These are phyloP conservation scores for Amyloporia xantha DNA, from an alignment of 768 basidiomycete species.

Conservation along the genomic window DNA sequence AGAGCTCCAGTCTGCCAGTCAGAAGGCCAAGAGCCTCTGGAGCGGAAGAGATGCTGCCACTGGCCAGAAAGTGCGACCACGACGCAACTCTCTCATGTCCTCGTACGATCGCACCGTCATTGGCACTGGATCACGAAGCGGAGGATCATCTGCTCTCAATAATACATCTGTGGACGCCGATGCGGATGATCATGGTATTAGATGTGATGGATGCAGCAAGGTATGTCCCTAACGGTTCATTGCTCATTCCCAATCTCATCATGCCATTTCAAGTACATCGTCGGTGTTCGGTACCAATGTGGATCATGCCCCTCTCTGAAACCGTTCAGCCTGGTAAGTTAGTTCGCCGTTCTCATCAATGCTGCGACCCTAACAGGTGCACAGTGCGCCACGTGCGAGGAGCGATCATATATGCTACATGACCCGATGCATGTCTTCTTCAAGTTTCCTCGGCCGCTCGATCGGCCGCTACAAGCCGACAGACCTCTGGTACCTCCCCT, in stretches of 20 bases:
- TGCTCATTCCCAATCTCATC: neutral
- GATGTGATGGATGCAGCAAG: constrained; percentile 55
- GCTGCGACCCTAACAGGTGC: neutral
- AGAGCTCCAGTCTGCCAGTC: constrained; percentile 72
- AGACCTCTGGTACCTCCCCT: constrained; percentile 63
- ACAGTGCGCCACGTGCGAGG: constrained; percentile 80
- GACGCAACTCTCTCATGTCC: constrained; percentile 53
- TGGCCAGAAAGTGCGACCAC: constrained; percentile 32
- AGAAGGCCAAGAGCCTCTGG: constrained; percentile 71
- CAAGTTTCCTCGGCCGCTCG: constrained; percentile 77
- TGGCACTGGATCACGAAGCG: constrained; percentile 31
- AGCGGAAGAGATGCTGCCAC: constrained; percentile 63
- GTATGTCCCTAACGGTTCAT: constrained; percentile 30
- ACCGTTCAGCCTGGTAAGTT: constrained; percentile 66
- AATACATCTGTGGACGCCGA: constrained; percentile 6
- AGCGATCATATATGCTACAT: constrained; percentile 69
- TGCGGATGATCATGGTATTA: constrained; percentile 47
- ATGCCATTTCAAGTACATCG: constrained; percentile 45
- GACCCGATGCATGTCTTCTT: constrained; percentile 85
- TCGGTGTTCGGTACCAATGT: constrained; percentile 83
- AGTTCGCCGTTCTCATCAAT: neutral
- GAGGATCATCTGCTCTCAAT: constrained; percentile 1
- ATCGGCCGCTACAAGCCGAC: constrained; percentile 47
- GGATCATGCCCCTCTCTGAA: constrained; percentile 75
- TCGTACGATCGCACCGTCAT: constrained; percentile 65